These are phyloP conservation scores for Ophiostoma australiae DNA, from an alignment of 2,329 filamentous ascomycete genomes.

Conservation along the genomic window DNA sequence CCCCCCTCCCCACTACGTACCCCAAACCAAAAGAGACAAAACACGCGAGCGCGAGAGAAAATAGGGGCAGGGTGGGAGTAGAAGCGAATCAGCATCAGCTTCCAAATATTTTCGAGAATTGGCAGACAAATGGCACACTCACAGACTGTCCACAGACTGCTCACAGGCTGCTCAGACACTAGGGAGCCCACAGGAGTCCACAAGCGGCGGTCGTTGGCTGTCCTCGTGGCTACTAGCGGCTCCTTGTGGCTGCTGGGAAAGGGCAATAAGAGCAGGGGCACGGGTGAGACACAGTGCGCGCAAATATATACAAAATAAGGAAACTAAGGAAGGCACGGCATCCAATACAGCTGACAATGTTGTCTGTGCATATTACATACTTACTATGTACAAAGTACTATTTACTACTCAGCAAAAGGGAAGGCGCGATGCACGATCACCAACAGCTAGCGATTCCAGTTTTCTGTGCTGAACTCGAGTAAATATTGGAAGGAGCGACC, in stretches of 20 bases:
- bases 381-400: too few species aligned
- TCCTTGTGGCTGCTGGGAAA: background rate
- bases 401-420: background rate
- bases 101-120: background rate
- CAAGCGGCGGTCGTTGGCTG: background rate
- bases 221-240: background rate
- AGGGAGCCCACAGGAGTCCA: too few species aligned
- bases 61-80: background rate
- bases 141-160: background rate
- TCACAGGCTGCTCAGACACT: background rate
- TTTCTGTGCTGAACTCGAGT: background rate
- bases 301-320: too few species aligned
- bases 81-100: constrained; percentile 1
- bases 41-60: constrained; percentile 19
- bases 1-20: constrained; percentile 11
- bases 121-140: background rate
- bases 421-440: background rate
- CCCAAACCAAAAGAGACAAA: constrained; percentile 18
- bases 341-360: background rate
- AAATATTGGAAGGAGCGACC: background rate
- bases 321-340: background rate
- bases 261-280: background rate
- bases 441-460: background rate
- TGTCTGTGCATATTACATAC: too few species aligned
- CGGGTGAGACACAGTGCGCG: background rate